Evolutionary conservation across 2,329 filamentous ascomycete species (phyloP), one percentile per base, ranked within the genome.

Genomic region (Fusarium bulbicola): DNA sequence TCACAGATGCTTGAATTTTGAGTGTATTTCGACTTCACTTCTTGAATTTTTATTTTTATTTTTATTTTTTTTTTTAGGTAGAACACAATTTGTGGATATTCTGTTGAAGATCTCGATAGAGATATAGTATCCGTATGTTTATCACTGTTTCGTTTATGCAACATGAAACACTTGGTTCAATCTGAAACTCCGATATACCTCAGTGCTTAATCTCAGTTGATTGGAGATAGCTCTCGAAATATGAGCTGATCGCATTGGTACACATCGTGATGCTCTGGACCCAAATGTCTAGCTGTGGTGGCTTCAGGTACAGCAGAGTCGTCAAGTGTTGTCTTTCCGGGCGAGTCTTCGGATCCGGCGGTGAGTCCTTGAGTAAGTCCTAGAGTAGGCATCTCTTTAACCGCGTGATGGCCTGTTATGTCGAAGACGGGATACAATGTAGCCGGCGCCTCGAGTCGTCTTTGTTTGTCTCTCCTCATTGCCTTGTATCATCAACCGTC

Each of bases 1-100:
- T 77, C 37, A 56, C 39, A 36, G 63, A 66, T 57, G 50, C 37
- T 66, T 59, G 32, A 36, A 36, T 46, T 21, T 18, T 20, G 20
- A 68, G 60, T 47, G 63, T 75, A 74, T 72, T 75, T 64, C 14
- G 28, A 75, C 72, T 42, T 63, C 63, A 37, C 20, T 50, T 24
- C 15, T 46, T 40, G 34, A 40, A n/a, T n/a, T n/a, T n/a, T n/a
- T n/a, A n/a, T n/a, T n/a, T n/a, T n/a, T n/a, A n/a, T n/a, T n/a
- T n/a, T n/a, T n/a, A n/a, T 39, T 36, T 18, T 36, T 21, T 34
- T 47, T 15, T 20, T 30, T 47, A 36, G 18, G 34, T 13, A 20
- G 24, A 20, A 43, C 8, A 11, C 1, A 6, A 39, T 24, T 30
- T n/a, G 26, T 26, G 15, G 18, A 39, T 40, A n/a, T 24, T 32